A percentile compares a stretch with the other conserved stretches of the same genome.
Evolutionary conservation across 2,329 filamentous ascomycete genomes (phyloP).

Genomic region (Penicillium sp.): DNA sequence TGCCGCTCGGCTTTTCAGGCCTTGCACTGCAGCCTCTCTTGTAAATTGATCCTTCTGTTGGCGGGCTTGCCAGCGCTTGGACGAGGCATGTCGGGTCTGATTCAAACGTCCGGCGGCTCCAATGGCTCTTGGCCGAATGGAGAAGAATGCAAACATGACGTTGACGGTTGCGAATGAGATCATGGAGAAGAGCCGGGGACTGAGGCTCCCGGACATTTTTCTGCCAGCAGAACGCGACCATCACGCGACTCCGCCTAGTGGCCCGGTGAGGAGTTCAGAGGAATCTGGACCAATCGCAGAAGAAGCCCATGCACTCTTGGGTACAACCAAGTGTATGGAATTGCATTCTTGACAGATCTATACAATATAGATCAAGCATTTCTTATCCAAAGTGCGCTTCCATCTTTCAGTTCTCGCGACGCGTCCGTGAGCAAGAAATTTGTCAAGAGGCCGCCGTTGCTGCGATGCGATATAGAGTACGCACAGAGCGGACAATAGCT

Average conservation of each 20-base stretch:
- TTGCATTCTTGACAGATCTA: no score
- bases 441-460: no score
- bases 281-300: no score
- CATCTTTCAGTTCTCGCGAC: no score
- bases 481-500: no score
- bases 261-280: not conserved
- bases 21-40: conserved; percentile 74
- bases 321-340: no score
- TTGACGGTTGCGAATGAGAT: not conserved
- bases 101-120: not conserved
- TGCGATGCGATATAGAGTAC: no score
- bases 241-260: not conserved
- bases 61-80: conserved; percentile 79
- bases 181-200: not conserved
- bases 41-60: conserved; percentile 74
- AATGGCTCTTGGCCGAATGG: not conserved
- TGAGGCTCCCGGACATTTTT: conserved; percentile 10
- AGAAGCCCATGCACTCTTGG: no score
- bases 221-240: conserved; percentile 14
- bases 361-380: no score
- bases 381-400: no score
- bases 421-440: no score
- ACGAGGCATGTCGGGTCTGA: conserved; percentile 54
- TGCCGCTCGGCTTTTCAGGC: conserved; percentile 85
- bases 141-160: conserved; percentile 19